Evolutionary conservation across 257 asterid genomes (phyloP), one percentile per base, ranked within the genome.

Genomic region (Nicotiana knightiana): DNA sequence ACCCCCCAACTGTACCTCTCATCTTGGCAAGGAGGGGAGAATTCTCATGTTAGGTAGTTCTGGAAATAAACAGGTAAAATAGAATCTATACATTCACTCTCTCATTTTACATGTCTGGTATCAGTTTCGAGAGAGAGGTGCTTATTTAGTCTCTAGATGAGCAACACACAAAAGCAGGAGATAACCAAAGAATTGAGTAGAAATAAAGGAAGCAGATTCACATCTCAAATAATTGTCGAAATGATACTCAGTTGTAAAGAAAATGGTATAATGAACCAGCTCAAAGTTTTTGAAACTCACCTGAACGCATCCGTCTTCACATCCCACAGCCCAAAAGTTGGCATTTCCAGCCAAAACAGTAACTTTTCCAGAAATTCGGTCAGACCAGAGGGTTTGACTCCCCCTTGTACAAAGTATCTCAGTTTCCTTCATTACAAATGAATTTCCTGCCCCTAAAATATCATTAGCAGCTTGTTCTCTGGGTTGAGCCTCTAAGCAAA

Each of bases 261-360:
- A 73, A 73, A 73, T 24, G 51, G 0, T 51, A 26, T 26, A 73
- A 15, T 51, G 63, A 21, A 32, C 53, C 11, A 13, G 62, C 18
- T 76, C 43, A 62, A 39, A 35, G 16, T 79, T 71, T 77, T 83
- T 66, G 64, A 33, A 83, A 59, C 90, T 81, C 87, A 93, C 99
- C 98, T 96, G 99, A 80, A 96, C 87, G 28, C 94, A 92, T 84
- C 99, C 99, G 87, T 94, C 99, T 85, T 96, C 98, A 89, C 97
- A 93, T 13, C 99, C 98, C 62, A 93, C 97, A 43, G 97, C 98
- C 99, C 99, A 96, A 81, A 96, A 96, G 91, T 96, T 94, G 53
- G 91, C 87, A 91, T 96, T 96, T 81, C 99, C 99, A 86, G 98
- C 96, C 88, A 94, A 89, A 81, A 94, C 98, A 10, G 97, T 92